Conservation (phyloP, 2,329 filamentous ascomycete species). For the Verticillium dahliae region DNA sequence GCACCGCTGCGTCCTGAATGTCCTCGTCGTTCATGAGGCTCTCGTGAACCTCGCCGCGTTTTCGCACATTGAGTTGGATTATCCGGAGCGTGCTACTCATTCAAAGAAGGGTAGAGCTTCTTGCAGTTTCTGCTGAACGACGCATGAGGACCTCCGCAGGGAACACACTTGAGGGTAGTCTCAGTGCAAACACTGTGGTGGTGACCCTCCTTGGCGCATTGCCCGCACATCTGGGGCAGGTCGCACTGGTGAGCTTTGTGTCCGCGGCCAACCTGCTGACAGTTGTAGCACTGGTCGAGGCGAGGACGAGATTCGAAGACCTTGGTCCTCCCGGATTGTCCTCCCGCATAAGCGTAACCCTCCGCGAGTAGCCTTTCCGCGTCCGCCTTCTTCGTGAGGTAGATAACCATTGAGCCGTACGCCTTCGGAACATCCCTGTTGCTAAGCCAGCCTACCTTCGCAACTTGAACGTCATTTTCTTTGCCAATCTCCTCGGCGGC, state of each 20-base stretch:
- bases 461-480: constrained; percentile 16
- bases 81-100: constrained; percentile 14
- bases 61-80: constrained; percentile 12
- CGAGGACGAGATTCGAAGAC: constrained; percentile 14
- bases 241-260: constrained; percentile 20
- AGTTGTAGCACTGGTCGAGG: constrained; percentile 22
- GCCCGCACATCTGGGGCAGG: constrained; percentile 14
- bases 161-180: constrained; percentile 10
- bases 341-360: constrained; percentile 14
- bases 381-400: constrained; percentile 13
- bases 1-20: constrained; percentile 7
- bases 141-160: constrained; percentile 12
- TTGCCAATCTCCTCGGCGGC: constrained; percentile 11
- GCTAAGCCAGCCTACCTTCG: constrained; percentile 17
- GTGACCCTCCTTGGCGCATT: constrained; percentile 13
- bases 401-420: constrained; percentile 17
- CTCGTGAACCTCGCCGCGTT: constrained; percentile 9
- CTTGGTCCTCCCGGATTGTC: constrained; percentile 12
- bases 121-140: constrained; percentile 16
- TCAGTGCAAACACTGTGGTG: constrained; percentile 10
- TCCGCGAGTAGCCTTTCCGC: constrained; percentile 11
- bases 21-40: constrained; percentile 14
- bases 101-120: constrained; percentile 3
- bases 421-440: constrained; percentile 13
- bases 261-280: constrained; percentile 15